phyloP scores from a whole-genome alignment of 2,329 filamentous ascomycete species.

The Ceratocystis cubensis region DNA sequence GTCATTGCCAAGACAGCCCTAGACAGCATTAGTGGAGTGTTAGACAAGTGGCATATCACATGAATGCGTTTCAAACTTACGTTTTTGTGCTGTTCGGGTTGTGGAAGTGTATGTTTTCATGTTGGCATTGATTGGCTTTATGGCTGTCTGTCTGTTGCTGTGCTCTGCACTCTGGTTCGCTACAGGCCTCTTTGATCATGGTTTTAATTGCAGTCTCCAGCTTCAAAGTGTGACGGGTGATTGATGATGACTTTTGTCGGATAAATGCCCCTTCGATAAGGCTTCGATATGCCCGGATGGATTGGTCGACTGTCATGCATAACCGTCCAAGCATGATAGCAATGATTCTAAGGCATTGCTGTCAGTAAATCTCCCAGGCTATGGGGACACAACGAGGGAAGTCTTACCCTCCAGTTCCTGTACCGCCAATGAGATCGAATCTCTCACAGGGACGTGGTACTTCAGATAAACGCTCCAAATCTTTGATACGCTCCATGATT shows the following conservation, averaged over 20 bases:
- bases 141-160: background rate
- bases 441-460: conserved; percentile 25
- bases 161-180: background rate
- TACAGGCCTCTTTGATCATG: background rate
- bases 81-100: too few relatives aligned
- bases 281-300: background rate
- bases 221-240: background rate
- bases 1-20: too few relatives aligned
- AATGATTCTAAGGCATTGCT: background rate
- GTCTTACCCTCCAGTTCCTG: conserved; percentile 26
- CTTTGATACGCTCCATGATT: conserved; percentile 10
- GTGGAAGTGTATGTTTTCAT: background rate
- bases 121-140: background rate
- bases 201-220: background rate
- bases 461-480: conserved; percentile 19
- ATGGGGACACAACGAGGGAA: background rate
- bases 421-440: conserved; percentile 28
- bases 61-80: too few relatives aligned
- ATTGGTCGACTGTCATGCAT: background rate
- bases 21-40: too few relatives aligned
- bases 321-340: background rate
- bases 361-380: too few relatives aligned
- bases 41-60: too few relatives aligned
- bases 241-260: background rate
- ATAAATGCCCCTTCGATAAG: background rate